Base-by-base conservation (phyloP, 2,329 filamentous ascomycete genomes). In the Colletotrichum eleusines region DNA sequence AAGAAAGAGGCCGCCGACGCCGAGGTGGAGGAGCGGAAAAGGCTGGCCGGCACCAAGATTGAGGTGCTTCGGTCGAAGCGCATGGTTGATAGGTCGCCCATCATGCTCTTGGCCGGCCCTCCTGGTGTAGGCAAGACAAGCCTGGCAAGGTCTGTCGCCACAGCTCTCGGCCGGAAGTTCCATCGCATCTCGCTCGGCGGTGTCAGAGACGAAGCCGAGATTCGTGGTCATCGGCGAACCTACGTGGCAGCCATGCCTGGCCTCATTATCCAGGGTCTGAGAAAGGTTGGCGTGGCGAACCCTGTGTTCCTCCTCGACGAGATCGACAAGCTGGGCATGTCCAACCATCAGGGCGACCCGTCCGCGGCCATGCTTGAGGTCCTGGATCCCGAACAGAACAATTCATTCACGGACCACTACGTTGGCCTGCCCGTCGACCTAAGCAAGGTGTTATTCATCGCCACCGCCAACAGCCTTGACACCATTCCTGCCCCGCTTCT, bases 241-340 rank as follows among this genome's bases (percentile, higher is more conserved):
- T 99, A 99, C 78, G 96, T 99, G 69, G 96, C 96, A 28, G 96
- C 96, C n/a, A 98, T 99, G 95, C 96, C 96, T 12, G 96, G 96
- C 64, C 86, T 98, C 66, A 92, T 99, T 70, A 95, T 98, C 38
- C 95, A 94, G 79, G 96, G 95, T 0, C 80, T 99, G 66, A 95
- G 96, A 83, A 99, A 98, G 83, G 95, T 97, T 40, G 95, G 95
- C 57, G 95, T 98, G 26, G 90, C 94, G 3, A 99, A 99, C 78
- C 96, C 96, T 0, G 95, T 99, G 67, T 93, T 99, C 82, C 84
- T 99, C 55, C 90, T 99, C 16, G 96, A 99, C 78, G 96, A 99
- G 83, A 98, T 99, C 75, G 96, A 99, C 85, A 99, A 99, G 86
- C 89, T 99, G 72, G 94, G 95, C 73, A 90, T 91, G 70, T 91